These are phyloP conservation scores for Hypseocharis bilobata DNA, from an alignment of 441 rosid species.

Conservation along the genomic window DNA sequence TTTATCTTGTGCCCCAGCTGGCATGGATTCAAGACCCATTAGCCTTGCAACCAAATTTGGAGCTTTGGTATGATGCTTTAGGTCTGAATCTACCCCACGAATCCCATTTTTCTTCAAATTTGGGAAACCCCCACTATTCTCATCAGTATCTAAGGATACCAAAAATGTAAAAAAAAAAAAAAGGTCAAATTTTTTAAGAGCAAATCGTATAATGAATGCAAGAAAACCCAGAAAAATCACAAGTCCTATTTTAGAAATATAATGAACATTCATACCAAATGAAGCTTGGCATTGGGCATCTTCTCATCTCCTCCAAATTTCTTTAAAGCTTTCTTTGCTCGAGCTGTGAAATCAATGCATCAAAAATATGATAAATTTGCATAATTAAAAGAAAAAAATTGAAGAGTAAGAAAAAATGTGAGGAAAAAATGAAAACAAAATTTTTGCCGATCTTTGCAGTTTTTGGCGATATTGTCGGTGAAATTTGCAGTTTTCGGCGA, in stretches of 20 bases:
- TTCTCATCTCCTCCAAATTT: conserved; percentile 69
- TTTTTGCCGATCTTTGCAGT: too few relatives aligned
- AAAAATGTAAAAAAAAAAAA: conserved; percentile 1
- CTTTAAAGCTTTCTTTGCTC: conserved; percentile 47
- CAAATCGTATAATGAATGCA: background rate
- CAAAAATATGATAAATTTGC: background rate
- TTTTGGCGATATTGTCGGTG: too few relatives aligned
- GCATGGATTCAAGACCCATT: conserved; percentile 94
- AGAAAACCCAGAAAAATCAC: conserved; percentile 1
- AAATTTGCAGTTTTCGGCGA: too few relatives aligned
- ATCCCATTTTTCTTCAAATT: conserved; percentile 34
- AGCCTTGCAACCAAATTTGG: conserved; percentile 79
- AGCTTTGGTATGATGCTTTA: conserved; percentile 51
- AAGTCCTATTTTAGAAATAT: background rate
- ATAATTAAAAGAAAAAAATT: too few relatives aligned
- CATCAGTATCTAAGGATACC: conserved; percentile 56
- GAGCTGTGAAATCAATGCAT: conserved; percentile 30
- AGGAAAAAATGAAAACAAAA: too few relatives aligned
- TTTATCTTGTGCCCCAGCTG: too few relatives aligned
- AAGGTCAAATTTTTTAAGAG: too few relatives aligned
- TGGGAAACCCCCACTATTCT: conserved; percentile 59
- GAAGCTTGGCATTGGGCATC: conserved; percentile 61
- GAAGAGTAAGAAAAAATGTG: too few relatives aligned
- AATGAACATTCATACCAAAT: conserved; percentile 34
- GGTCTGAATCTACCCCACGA: conserved; percentile 23